A percentile compares a stretch with the other conserved stretches of the same genome.
Evolutionary conservation across 225 moss, liverwort and hornwort species (phyloP).

Genomic region (Physcomitrium patens): DNA sequence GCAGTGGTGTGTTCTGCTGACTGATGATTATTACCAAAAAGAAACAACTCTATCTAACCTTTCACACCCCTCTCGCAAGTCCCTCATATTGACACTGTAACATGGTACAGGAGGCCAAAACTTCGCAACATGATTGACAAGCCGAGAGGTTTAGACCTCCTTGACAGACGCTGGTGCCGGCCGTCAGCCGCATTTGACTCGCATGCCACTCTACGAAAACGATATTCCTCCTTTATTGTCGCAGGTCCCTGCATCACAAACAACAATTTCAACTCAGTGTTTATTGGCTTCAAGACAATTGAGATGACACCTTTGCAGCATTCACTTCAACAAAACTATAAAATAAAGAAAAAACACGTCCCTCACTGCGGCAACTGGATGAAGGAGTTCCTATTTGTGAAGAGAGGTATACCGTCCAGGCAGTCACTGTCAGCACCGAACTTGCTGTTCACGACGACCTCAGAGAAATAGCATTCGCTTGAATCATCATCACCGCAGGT

Average conservation of each 20-base stretch:
- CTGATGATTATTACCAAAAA: constrained; percentile 14
- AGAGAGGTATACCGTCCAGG: neutral
- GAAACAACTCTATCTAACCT: neutral
- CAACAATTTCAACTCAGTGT: too few relatives aligned
- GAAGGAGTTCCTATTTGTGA: too few relatives aligned
- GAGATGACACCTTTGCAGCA: too few relatives aligned
- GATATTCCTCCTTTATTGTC: neutral
- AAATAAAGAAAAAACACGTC: too few relatives aligned
- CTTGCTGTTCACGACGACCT: constrained; percentile 4
- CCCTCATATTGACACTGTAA: constrained; percentile 9
- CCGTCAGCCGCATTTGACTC: constrained; percentile 22
- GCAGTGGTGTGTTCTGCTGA: constrained; percentile 9
- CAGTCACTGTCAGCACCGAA: constrained; percentile 5
- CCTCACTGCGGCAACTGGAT: too few relatives aligned
- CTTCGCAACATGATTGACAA: neutral
- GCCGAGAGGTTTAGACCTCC: too few relatives aligned
- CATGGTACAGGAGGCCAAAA: constrained; percentile 10
- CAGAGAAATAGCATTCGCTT: too few relatives aligned
- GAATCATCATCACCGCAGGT: too few relatives aligned
- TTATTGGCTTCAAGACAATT: too few relatives aligned
- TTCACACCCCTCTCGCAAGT: constrained; percentile 18
- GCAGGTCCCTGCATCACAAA: neutral
- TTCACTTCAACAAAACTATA: too few relatives aligned
- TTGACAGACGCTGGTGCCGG: neutral
- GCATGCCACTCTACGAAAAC: neutral